Percentiles rank a stretch among this genome's conserved stretches.
phyloP scores from a whole-genome alignment of 2,329 filamentous ascomycete genomes.

The Colletotrichum caudatum region DNA sequence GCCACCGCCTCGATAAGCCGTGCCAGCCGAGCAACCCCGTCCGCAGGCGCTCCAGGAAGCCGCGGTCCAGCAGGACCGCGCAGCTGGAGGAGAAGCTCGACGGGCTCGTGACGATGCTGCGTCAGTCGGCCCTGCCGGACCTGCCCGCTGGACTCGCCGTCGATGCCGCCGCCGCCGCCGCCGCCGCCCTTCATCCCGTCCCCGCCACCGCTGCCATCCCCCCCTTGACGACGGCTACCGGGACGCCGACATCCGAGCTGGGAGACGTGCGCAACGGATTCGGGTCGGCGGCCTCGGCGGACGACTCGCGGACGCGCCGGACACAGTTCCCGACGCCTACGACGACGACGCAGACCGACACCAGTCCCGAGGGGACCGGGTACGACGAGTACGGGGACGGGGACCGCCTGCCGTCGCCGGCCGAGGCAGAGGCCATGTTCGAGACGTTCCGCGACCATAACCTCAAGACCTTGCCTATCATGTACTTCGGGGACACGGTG shows the following conservation, averaged over 20 bases:
- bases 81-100: slow-evolving; percentile 48
- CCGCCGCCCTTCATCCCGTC: not conserved
- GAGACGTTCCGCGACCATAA: slow-evolving; percentile 45
- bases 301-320: not conserved
- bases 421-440: slow-evolving; percentile 39
- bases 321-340: slow-evolving; percentile 26
- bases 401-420: slow-evolving; percentile 24
- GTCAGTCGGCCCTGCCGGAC: slow-evolving; percentile 28
- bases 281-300: not conserved
- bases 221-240: not conserved
- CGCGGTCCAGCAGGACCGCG: slow-evolving; percentile 41
- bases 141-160: slow-evolving; percentile 11
- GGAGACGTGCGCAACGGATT: not conserved
- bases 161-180: not conserved
- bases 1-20: slow-evolving; percentile 55
- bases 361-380: slow-evolving; percentile 20
- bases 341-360: slow-evolving; percentile 31
- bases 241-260: slow-evolving; percentile 8
- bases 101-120: slow-evolving; percentile 47
- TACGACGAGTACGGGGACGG: slow-evolving; percentile 18
- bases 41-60: slow-evolving; percentile 46
- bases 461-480: slow-evolving; percentile 47
- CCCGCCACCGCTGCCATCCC: not conserved
- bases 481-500: slow-evolving; percentile 43
- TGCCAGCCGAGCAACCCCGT: slow-evolving; percentile 55